phyloP scores from a whole-genome alignment of 352 stramenopile species.

The Phytophthora multivora region DNA sequence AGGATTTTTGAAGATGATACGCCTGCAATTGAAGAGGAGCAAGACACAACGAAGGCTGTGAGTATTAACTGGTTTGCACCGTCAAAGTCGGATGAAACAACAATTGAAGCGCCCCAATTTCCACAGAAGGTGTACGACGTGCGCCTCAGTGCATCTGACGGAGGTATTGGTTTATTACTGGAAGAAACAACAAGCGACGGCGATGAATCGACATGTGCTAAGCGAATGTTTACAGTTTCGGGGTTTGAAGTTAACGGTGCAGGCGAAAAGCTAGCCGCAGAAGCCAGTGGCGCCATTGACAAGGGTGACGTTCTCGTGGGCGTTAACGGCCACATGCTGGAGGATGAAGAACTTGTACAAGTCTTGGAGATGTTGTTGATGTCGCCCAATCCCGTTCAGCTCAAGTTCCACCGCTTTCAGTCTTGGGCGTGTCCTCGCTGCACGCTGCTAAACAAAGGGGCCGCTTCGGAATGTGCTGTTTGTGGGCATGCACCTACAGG shows the following conservation, averaged over 20 bases:
- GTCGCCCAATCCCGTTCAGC: conserved; percentile 65
- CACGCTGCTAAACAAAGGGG: conserved; percentile 68
- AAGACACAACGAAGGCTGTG: neutral
- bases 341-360: conserved; percentile 49
- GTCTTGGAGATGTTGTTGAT: conserved; percentile 77
- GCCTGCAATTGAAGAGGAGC: conserved; percentile 13
- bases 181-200: conserved; percentile 28
- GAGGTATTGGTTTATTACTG: conserved; percentile 71
- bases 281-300: conserved; percentile 71
- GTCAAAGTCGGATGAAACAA: conserved; percentile 1
- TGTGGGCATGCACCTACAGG: conserved; percentile 44
- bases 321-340: conserved; percentile 61
- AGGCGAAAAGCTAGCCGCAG: conserved; percentile 64
- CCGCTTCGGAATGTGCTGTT: conserved; percentile 46
- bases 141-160: conserved; percentile 63
- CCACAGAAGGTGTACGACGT: conserved; percentile 61
- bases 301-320: conserved; percentile 61
- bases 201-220: neutral
- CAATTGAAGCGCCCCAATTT: conserved; percentile 7
- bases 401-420: conserved; percentile 66
- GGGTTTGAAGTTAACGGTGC: conserved; percentile 71
- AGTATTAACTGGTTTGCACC: neutral
- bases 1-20: conserved; percentile 66
- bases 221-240: conserved; percentile 52
- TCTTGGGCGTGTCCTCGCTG: conserved; percentile 74